Percentiles rank a stretch among this genome's conserved stretches.
These are phyloP conservation scores for Macrophomina phaseolina DNA, from an alignment of 2,329 filamentous ascomycete species.

Conservation along the genomic window DNA sequence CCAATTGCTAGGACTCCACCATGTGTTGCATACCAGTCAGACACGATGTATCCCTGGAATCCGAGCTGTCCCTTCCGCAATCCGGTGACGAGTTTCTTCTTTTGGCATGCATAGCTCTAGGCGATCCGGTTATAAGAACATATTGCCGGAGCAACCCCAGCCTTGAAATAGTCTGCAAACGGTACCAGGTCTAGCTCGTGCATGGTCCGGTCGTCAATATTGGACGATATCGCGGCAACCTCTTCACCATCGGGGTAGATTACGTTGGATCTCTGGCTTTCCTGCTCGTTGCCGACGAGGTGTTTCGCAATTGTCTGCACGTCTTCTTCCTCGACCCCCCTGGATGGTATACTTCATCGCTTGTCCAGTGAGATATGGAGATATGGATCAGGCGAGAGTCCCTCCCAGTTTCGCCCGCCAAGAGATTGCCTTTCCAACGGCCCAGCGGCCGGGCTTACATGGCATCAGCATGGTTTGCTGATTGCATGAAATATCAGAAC, in stretches of 20 bases:
- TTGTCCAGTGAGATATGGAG: constrained; percentile 53
- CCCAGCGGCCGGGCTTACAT: constrained; percentile 45
- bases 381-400: constrained; percentile 57
- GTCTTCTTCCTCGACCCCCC: constrained; percentile 52
- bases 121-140: constrained; percentile 49
- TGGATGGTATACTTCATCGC: constrained; percentile 50
- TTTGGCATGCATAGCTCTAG: constrained; percentile 51
- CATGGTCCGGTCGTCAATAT: constrained; percentile 75
- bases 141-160: constrained; percentile 63
- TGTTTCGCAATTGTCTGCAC: constrained; percentile 52
- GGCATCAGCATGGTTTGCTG: neutral
- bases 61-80: constrained; percentile 56
- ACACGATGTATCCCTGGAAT: constrained; percentile 38
- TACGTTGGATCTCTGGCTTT: constrained; percentile 52
- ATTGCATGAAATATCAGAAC: neutral
- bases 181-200: constrained; percentile 81
- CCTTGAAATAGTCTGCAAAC: constrained; percentile 72
- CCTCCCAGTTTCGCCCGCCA: constrained; percentile 56
- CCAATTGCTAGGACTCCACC: constrained; percentile 35
- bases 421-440: constrained; percentile 50
- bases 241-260: constrained; percentile 56
- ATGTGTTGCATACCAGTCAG: constrained; percentile 36
- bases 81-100: constrained; percentile 52
- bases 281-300: constrained; percentile 71
- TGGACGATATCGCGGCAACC: constrained; percentile 51